Evolutionary conservation across 2,329 filamentous ascomycete species (phyloP).

Genomic region (Chaetothyriales sp.): DNA sequence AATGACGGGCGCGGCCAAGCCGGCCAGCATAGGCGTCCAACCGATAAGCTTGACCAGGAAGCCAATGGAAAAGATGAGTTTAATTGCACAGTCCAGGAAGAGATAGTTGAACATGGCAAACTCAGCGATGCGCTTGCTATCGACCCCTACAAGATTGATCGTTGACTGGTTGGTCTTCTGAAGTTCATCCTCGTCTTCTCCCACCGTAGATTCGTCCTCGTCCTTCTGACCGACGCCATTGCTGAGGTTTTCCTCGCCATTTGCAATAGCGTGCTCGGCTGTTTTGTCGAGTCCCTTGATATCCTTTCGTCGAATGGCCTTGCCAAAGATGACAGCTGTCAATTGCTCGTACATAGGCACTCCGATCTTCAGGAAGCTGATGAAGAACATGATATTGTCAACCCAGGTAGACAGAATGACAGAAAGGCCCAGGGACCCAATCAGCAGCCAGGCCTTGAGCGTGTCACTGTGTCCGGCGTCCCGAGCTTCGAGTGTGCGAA

Average conservation of each 20-base stretch:
- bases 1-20: slow-evolving; percentile 47
- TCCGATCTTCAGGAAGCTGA: slow-evolving; percentile 46
- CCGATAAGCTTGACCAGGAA: slow-evolving; percentile 58
- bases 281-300: slow-evolving; percentile 43
- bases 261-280: slow-evolving; percentile 13
- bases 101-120: slow-evolving; percentile 53
- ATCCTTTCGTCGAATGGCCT: slow-evolving; percentile 63
- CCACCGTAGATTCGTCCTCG: slow-evolving; percentile 24
- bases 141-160: slow-evolving; percentile 66
- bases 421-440: slow-evolving; percentile 46
- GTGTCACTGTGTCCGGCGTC: slow-evolving; percentile 32
- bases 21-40: slow-evolving; percentile 52
- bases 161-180: slow-evolving; percentile 53
- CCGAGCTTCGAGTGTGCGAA: slow-evolving; percentile 47
- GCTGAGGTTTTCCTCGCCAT: slow-evolving; percentile 18
- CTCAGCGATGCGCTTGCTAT: slow-evolving; percentile 52
- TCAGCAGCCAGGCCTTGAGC: slow-evolving; percentile 50
- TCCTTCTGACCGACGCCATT: slow-evolving; percentile 21
- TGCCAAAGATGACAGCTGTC: slow-evolving; percentile 58
- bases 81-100: slow-evolving; percentile 47
- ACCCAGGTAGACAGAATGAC: slow-evolving; percentile 43
- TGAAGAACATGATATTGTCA: slow-evolving; percentile 53
- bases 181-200: slow-evolving; percentile 36
- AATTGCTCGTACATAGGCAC: slow-evolving; percentile 56
- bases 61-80: slow-evolving; percentile 48